phyloP scores from a whole-genome alignment of 495 filamentous ascomycete species.

The Daldinia loculata region DNA sequence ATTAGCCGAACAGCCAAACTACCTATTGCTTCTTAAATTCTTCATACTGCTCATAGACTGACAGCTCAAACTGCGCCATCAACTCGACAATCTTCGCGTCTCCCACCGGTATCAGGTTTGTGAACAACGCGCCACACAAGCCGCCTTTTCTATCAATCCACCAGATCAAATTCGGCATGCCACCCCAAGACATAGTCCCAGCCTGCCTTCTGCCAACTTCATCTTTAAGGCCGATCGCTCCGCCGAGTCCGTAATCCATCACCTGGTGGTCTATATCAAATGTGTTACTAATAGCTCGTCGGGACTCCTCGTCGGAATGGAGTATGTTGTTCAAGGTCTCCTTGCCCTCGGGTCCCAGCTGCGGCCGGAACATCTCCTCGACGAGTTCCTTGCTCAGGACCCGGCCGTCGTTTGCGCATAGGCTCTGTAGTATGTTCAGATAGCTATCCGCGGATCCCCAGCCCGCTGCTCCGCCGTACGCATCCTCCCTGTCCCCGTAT shows the following conservation, averaged over 20 bases:
- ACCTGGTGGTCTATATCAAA: constrained; percentile 42
- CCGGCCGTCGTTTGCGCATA: constrained; percentile 46
- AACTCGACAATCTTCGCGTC: constrained; percentile 39
- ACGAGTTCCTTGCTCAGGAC: constrained; percentile 39
- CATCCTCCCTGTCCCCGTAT: constrained; percentile 30
- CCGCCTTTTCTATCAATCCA: constrained; percentile 48
- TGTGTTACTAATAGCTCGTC: constrained; percentile 36
- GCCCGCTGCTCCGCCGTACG: constrained; percentile 45
- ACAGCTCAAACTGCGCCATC: constrained; percentile 45
- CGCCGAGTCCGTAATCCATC: constrained; percentile 44
- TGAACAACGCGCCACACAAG: constrained; percentile 47
- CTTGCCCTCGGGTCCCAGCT: constrained; percentile 30
- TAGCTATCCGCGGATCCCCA: constrained; percentile 42
- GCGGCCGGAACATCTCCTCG: constrained; percentile 43
- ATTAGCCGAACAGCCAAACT: background rate
- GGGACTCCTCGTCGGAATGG: constrained; percentile 13
- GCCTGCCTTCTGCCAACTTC: constrained; percentile 30
- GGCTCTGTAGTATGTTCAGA: constrained; percentile 42
- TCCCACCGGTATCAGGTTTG: constrained; percentile 37
- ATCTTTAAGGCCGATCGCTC: constrained; percentile 41
- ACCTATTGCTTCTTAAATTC: constrained; percentile 21
- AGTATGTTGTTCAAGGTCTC: constrained; percentile 30
- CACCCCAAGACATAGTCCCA: constrained; percentile 50
- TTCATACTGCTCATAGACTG: constrained; percentile 43
- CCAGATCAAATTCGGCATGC: constrained; percentile 45